phyloP scores from a whole-genome alignment of 2,329 filamentous ascomycete species.

The Ceratocystis lukuohia region DNA sequence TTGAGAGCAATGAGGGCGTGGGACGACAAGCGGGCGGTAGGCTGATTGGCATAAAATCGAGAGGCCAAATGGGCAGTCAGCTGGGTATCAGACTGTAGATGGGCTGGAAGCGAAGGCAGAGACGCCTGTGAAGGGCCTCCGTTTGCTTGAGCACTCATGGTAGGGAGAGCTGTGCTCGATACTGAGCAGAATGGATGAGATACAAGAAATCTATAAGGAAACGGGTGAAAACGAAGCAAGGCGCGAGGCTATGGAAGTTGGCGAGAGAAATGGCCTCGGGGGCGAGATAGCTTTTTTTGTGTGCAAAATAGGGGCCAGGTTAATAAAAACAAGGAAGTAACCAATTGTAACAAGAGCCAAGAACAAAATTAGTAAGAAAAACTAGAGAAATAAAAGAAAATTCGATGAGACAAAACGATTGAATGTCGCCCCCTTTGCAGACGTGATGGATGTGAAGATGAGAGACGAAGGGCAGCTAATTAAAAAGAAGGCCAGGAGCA shows the following conservation, averaged over 20 bases:
- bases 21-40: constrained; percentile 78
- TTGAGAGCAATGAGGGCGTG: constrained; percentile 87
- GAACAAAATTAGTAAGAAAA: neutral
- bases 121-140: constrained; percentile 47
- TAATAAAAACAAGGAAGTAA: no score
- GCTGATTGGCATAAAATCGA: constrained; percentile 82
- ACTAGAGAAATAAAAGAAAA: neutral
- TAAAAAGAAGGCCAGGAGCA: neutral
- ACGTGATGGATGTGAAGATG: neutral
- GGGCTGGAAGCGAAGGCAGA: constrained; percentile 73
- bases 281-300: neutral
- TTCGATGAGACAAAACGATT: neutral
- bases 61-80: constrained; percentile 71
- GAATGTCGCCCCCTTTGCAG: neutral
- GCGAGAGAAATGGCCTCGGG: neutral
- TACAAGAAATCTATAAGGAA: neutral
- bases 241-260: neutral
- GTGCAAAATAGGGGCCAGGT: neutral
- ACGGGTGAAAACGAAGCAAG: neutral
- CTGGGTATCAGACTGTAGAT: constrained; percentile 64
- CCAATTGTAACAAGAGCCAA: neutral
- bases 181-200: neutral
- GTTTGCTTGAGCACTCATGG: constrained; percentile 45
- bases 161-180: constrained; percentile 23
- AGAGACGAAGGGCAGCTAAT: neutral